Conservation (phyloP, 306 rosid genomes). For the Benincasa hispida region DNA sequence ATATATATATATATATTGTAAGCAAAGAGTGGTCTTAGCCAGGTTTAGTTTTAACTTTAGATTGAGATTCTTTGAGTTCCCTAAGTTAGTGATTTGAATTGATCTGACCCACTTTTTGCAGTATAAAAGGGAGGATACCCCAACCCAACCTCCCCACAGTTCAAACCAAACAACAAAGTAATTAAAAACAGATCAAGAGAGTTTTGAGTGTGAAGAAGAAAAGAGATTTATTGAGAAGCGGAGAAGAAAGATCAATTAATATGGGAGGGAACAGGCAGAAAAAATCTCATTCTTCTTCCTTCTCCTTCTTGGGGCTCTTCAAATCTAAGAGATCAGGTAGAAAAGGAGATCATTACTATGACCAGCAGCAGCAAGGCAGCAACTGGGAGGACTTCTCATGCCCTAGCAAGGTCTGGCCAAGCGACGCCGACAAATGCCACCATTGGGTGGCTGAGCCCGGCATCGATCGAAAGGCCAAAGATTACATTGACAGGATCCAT, state of each 20-base stretch:
- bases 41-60: neutral
- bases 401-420: conserved; percentile 52
- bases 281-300: conserved; percentile 8
- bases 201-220: too few relatives aligned
- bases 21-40: neutral
- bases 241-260: too few relatives aligned
- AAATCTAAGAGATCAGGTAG: conserved; percentile 21
- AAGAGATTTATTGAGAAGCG: too few relatives aligned
- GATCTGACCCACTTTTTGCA: neutral
- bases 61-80: neutral
- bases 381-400: conserved; percentile 22
- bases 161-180: too few relatives aligned
- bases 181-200: too few relatives aligned
- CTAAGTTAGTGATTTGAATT: neutral
- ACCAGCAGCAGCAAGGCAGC: neutral
- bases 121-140: neutral
- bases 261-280: conserved; percentile 6
- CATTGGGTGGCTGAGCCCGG: conserved; percentile 64
- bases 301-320: conserved; percentile 54
- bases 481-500: conserved; percentile 35
- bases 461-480: conserved; percentile 54
- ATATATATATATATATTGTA: too few relatives aligned
- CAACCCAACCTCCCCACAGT: too few relatives aligned
- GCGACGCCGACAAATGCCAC: conserved; percentile 52
- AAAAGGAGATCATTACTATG: conserved; percentile 4